Base-by-base conservation (phyloP, 805 yeast species). In the Zygosaccharomyces bisporus region DNA sequence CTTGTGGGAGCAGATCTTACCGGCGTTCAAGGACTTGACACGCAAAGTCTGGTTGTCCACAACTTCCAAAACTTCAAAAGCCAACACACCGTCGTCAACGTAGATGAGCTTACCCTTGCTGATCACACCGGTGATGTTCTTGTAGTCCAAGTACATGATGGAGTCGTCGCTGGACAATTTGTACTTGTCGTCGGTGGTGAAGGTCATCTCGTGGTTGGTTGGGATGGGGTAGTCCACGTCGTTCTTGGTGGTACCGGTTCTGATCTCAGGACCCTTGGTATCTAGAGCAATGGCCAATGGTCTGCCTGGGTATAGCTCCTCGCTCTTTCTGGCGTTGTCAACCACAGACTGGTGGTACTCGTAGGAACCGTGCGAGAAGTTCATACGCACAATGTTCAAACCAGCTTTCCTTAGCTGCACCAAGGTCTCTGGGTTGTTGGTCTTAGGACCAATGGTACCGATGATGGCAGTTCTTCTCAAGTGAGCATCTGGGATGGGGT, bases 201-300 rank as follows among this genome's bases (percentile, higher is more conserved):
- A 86, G 66, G 75, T 80, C 95, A 93, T 86, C 70, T 84, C 91
- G 71, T 88, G 96, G 72, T 80, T 81, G 50, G 93, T 77, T 35
- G 77, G 71, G 63, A 93, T 85, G 63, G 96, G 84, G 72, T 72
- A 88, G 67, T 93, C 99, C 50, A 72, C 70, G 48, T 79, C 86
- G 62, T 77, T 86, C 53, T 72, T 68, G 60, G 99, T 93, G 70
- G 89, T 81, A 72, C 99, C 99, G 47, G 99, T 91, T 81, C 99
- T 87, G 75, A 93, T 93, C 76, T 93, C 99, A 53, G 99, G 99
- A 60, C 99, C 99, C 80, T 93, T 93, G 70, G 98, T 93, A 72
- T 93, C 99, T 61, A 93, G 81, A 55, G 99, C 99, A 71, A 93
- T 90, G 51, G 96, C 98, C 63, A 93, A 78, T 44, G 98, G 99